Evolutionary conservation across 306 rosid species (phyloP).

Genomic region (Lathyrus sativus): DNA sequence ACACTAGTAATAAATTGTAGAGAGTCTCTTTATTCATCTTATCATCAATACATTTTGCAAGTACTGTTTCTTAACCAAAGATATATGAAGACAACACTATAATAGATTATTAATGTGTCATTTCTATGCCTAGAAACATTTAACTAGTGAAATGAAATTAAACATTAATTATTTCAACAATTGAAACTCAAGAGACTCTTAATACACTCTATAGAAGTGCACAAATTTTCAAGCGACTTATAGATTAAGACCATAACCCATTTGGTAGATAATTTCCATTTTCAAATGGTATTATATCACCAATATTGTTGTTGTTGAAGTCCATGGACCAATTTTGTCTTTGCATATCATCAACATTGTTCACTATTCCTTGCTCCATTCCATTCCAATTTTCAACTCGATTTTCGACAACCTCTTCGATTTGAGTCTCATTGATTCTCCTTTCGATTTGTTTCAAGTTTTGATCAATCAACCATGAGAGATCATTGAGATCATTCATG

Average conservation of each 20-base stretch:
- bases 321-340: background rate
- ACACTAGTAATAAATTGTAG: too few relatives aligned
- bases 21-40: too few relatives aligned
- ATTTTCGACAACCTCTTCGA: background rate
- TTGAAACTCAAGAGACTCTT: background rate
- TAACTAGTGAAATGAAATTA: background rate
- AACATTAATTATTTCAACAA: background rate
- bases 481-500: conserved; percentile 23
- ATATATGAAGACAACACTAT: too few relatives aligned
- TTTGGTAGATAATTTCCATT: conserved; percentile 15
- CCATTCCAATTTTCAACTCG: background rate
- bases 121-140: too few relatives aligned
- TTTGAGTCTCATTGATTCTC: background rate
- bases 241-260: background rate
- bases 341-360: background rate
- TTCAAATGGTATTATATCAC: conserved; percentile 14
- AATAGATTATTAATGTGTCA: too few relatives aligned
- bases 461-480: conserved; percentile 23
- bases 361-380: background rate
- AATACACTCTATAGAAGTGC: background rate
- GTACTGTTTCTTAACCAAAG: too few relatives aligned
- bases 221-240: background rate
- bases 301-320: background rate
- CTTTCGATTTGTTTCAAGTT: conserved; percentile 9
- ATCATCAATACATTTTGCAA: too few relatives aligned